Evolutionary conservation across 2,329 filamentous ascomycete genomes (phyloP), one percentile per base, ranked within the genome.

Genomic region (Neonectria hederae): DNA sequence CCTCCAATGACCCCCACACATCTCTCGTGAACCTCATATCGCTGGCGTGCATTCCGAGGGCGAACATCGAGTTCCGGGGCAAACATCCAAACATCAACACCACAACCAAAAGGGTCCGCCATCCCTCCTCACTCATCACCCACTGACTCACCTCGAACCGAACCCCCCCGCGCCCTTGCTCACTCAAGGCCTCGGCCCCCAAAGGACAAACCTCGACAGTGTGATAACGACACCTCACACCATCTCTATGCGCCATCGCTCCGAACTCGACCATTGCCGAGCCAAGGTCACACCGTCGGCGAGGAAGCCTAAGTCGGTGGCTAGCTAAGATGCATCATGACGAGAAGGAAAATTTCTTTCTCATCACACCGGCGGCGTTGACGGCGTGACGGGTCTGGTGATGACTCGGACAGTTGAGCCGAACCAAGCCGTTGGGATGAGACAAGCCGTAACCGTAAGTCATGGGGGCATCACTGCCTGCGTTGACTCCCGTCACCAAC

Each of bases 371-470:
- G 40, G 9, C 48, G 51, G 53, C 42, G 62, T 59, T 59, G 63
- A 69, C 59, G 56, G 45, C 60, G 62, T 62, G 63, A 69, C 59
- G 56, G 45, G 62, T 53, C 32, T 21, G 57, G 58, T 43, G 14
- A 60, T 55, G 52, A 56, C 3, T 21, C n/a, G 38, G 38, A 38
- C 40, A 22, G 54, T 35, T 62, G 35, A 65, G 51, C 55, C 53
- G 51, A 56, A 28, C 10, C 54, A 19, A 62, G 52, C 52, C 59
- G 52, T 42, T 4, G 30, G 53, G 53, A 35, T 59, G 61, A 53
- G 42, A 63, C n/a, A 8, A 8, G 30, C 38, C 21, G 49, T 8
- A 24, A 53, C 35, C 48, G 62, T 49, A 42, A 55, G 62, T 49
- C 56, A 65, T 53, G 59, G 43, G 43, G 60, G 32, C 57, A 57